These are phyloP conservation scores for Globisporangium perplexum DNA, from an alignment of 352 stramenopile species.

Conservation along the genomic window DNA sequence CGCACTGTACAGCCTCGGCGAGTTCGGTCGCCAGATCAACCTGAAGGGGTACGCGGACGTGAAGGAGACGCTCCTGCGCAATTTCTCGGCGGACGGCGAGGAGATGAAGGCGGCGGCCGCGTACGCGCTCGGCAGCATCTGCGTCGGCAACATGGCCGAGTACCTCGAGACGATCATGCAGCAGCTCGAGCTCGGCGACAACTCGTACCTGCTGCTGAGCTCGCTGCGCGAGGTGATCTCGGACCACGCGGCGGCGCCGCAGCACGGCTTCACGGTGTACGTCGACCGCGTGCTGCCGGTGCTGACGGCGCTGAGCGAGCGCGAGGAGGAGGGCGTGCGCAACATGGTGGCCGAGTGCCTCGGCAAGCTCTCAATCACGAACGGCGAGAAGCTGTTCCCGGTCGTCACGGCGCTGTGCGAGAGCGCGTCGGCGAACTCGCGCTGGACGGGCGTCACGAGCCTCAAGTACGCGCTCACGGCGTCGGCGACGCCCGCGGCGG, in stretches of 20 bases:
- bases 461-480: conserved; percentile 88
- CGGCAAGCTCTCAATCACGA: conserved; percentile 91
- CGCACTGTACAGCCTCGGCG: conserved; percentile 92
- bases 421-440: conserved; percentile 38
- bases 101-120: conserved; percentile 96
- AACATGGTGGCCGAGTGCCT: conserved; percentile 98
- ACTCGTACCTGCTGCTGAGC: conserved; percentile 96
- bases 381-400: conserved; percentile 86
- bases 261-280: conserved; percentile 71
- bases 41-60: conserved; percentile 82
- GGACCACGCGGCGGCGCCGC: conserved; percentile 64
- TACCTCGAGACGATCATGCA: conserved; percentile 92
- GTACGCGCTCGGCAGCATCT: conserved; percentile 94
- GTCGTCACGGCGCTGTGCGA: conserved; percentile 82
- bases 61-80: conserved; percentile 86
- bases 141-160: conserved; percentile 90
- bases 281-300: conserved; percentile 91
- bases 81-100: conserved; percentile 85
- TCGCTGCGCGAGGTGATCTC: conserved; percentile 95
- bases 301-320: conserved; percentile 89
- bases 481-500: conserved; percentile 22
- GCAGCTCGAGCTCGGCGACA: conserved; percentile 85
- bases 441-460: conserved; percentile 91
- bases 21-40: conserved; percentile 93
- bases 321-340: conserved; percentile 93